Evolutionary conservation across 805 yeast species (phyloP).

Genomic region (Yarrowia sp.): DNA sequence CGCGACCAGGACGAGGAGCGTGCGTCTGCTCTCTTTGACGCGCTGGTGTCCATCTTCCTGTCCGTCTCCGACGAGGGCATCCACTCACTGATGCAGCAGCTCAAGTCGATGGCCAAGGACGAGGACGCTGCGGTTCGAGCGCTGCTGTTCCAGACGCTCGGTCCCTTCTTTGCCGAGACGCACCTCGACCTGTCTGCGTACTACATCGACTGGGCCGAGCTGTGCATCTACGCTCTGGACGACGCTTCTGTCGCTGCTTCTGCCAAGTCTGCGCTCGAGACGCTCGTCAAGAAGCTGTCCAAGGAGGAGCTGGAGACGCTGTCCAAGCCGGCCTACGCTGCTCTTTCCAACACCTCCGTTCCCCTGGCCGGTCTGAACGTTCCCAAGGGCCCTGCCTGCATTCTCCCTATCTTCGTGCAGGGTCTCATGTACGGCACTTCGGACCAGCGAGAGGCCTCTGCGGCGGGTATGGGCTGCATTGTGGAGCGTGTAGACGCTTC

Average conservation of each 20-base stretch:
- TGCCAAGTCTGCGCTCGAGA: constrained; percentile 62
- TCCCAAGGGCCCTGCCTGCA: constrained; percentile 79
- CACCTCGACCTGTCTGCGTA: constrained; percentile 65
- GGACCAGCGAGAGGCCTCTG: constrained; percentile 81
- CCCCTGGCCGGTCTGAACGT: constrained; percentile 63
- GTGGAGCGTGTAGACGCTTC: constrained; percentile 78
- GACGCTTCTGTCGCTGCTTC: constrained; percentile 64
- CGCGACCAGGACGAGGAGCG: constrained; percentile 40
- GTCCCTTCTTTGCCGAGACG: constrained; percentile 65
- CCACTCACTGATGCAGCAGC: constrained; percentile 79
- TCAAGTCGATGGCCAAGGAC: constrained; percentile 70
- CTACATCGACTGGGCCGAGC: constrained; percentile 69
- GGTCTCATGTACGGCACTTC: constrained; percentile 92
- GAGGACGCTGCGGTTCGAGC: constrained; percentile 58
- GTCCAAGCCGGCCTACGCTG: constrained; percentile 75
- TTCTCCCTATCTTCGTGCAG: constrained; percentile 87
- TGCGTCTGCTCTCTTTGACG: constrained; percentile 40
- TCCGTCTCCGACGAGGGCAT: constrained; percentile 77
- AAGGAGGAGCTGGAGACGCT: constrained; percentile 75
- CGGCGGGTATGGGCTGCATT: constrained; percentile 83
- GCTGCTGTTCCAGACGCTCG: constrained; percentile 60
- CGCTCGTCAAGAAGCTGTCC: constrained; percentile 65
- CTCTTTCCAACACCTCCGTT: constrained; percentile 63
- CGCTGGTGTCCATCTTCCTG: constrained; percentile 67
- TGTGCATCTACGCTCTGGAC: constrained; percentile 68